Evolutionary conservation across 768 basidiomycete species (phyloP), one percentile per base, ranked within the genome.

Genomic region (Mycena vitilis): DNA sequence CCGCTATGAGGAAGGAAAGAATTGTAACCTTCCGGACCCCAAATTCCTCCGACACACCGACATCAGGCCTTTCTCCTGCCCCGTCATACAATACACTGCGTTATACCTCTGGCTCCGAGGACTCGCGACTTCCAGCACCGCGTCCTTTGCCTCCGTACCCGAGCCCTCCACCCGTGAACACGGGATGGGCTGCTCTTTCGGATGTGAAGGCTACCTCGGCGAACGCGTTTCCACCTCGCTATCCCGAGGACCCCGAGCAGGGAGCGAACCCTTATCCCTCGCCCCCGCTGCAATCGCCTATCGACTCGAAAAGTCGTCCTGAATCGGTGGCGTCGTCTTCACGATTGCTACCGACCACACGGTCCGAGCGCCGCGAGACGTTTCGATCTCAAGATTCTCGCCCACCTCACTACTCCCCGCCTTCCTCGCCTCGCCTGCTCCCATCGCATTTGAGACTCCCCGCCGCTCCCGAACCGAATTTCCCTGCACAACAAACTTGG

Each of bases 111-210:
- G 65, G 59, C 40, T 47, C 62, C 10, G 66, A 25, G 23, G 55
- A 68, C 11, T 59, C 56, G 12, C 61, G 59, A 40, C 59, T 40
- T 36, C 16, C 54, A 45, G 16, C 56, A 30, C 18, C 66, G 44
- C 70, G 70, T 6, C 48, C 70, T 7, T 40, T 71, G 34, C 70
- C 70, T 18, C 70, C 70, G 12, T 71, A 71, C 52, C 70, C 70
- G 23, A 60, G 45, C 37, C 36, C 38, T 3, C 70, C 70, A 1
- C 53, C 61, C 12, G 25, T 23, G 18, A n/a, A 44, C 5, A 71
- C 70, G 25, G 70, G 70, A 11, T 71, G 70, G 70, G 66, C 66
- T 37, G 66, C 70, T 4, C 62, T 68, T 37, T 64, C 70, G 12
- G 66, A 68, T 30, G n/a, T n/a, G 9, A 71, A 71, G 68, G 51